A percentile compares a stretch with the other conserved stretches of the same genome.
Evolutionary conservation across 805 yeast species (phyloP).

Genomic region (Pichia heedii): DNA sequence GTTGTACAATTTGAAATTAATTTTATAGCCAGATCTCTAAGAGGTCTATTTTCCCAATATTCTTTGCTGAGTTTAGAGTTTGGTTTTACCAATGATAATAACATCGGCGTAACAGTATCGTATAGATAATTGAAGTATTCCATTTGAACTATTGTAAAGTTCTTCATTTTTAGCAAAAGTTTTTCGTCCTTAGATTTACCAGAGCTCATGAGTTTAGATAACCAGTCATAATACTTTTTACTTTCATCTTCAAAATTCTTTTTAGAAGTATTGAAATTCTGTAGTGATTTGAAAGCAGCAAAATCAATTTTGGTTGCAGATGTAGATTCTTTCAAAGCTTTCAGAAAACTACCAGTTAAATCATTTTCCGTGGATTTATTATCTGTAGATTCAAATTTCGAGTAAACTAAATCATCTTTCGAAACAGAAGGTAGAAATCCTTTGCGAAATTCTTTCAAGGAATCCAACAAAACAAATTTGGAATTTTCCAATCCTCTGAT

Average conservation of each 20-base stretch:
- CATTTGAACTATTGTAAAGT: conserved; percentile 25
- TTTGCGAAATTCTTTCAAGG: conserved; percentile 8
- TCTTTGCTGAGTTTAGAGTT: neutral
- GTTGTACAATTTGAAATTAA: conserved; percentile 15
- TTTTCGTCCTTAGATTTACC: conserved; percentile 29
- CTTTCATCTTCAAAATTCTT: conserved; percentile 30
- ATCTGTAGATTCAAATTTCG: neutral
- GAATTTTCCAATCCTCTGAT: conserved; percentile 14
- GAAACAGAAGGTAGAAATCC: conserved; percentile 4
- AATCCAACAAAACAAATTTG: neutral
- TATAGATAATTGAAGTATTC: conserved; percentile 24
- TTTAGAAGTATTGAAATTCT: conserved; percentile 12
- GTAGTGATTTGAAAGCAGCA: neutral
- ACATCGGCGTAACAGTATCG: conserved; percentile 18
- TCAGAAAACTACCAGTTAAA: neutral
- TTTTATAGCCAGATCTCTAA: conserved; percentile 14
- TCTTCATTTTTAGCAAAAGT: conserved; percentile 22
- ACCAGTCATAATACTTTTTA: conserved; percentile 29
- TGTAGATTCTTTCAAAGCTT: conserved; percentile 5
- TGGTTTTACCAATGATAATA: conserved; percentile 8
- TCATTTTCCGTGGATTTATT: neutral
- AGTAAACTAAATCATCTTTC: conserved; percentile 1
- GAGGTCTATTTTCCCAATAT: conserved; percentile 10
- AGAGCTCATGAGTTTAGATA: conserved; percentile 26
- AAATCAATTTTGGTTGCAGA: conserved; percentile 2